phyloP scores from a whole-genome alignment of 352 stramenopile genomes.

The Pythium sukuiense region DNA sequence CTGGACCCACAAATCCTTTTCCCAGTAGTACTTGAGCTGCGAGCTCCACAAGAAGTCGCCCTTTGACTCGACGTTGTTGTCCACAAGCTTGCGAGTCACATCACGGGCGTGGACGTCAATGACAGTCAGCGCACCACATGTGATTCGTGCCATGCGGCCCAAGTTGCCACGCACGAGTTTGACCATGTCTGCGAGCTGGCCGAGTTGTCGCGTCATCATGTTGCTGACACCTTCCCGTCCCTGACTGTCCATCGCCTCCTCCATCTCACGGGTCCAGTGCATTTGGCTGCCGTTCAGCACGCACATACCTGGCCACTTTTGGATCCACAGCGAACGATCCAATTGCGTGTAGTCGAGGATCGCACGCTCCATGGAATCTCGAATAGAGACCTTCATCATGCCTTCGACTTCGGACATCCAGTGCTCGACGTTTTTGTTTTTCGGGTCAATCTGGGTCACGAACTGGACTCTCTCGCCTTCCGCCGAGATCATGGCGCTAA shows the following conservation, averaged over 20 bases:
- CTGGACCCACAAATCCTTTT: slow-evolving; percentile 87
- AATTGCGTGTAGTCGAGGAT: slow-evolving; percentile 89
- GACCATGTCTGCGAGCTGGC: slow-evolving; percentile 93
- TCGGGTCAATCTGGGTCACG: slow-evolving; percentile 82
- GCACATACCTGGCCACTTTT: slow-evolving; percentile 91
- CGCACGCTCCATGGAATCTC: slow-evolving; percentile 84
- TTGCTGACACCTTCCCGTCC: slow-evolving; percentile 73
- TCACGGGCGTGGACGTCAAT: slow-evolving; percentile 96
- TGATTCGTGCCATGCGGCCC: slow-evolving; percentile 84
- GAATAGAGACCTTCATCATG: slow-evolving; percentile 92
- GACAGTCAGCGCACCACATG: slow-evolving; percentile 90
- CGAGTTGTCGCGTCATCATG: slow-evolving; percentile 83
- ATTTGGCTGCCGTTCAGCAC: slow-evolving; percentile 93
- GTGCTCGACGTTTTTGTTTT: slow-evolving; percentile 91
- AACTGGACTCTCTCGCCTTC: slow-evolving; percentile 90
- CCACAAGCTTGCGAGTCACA: slow-evolving; percentile 91
- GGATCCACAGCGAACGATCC: slow-evolving; percentile 89
- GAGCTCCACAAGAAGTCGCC: slow-evolving; percentile 88
- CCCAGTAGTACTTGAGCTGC: slow-evolving; percentile 94
- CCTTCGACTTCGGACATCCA: slow-evolving; percentile 94
- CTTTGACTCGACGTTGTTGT: slow-evolving; percentile 87
- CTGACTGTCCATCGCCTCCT: slow-evolving; percentile 78
- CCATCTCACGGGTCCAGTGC: slow-evolving; percentile 93
- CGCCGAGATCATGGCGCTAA: slow-evolving; percentile 91
- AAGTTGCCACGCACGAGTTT: slow-evolving; percentile 90